phyloP scores from a whole-genome alignment of 1,284 basidiomycete genomes.

The Moesziomyces globuligerus region DNA sequence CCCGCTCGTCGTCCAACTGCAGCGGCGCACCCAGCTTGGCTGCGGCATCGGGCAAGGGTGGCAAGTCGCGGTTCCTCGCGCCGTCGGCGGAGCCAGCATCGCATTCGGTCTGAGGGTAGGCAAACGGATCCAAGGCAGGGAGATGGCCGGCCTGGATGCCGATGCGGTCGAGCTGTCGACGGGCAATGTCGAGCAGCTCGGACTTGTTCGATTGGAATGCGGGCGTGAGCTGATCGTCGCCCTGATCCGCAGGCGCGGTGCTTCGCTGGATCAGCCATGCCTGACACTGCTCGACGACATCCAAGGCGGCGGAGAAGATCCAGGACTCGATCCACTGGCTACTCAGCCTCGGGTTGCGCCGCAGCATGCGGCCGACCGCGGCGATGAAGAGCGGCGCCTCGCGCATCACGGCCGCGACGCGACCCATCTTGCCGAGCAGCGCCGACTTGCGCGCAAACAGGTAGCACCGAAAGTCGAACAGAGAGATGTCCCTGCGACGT shows the following conservation, averaged over 20 bases:
- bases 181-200: constrained; percentile 82
- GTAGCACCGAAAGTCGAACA: constrained; percentile 94
- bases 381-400: constrained; percentile 80
- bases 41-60: constrained; percentile 17
- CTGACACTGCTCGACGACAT: constrained; percentile 85
- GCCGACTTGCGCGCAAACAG: constrained; percentile 86
- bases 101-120: background rate
- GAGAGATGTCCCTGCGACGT: constrained; percentile 85
- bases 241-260: constrained; percentile 7
- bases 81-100: background rate
- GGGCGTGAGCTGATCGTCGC: constrained; percentile 46
- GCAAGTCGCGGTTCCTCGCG: constrained; percentile 33
- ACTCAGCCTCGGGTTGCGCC: constrained; percentile 73
- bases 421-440: constrained; percentile 78
- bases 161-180: constrained; percentile 80
- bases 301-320: constrained; percentile 90
- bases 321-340: constrained; percentile 85
- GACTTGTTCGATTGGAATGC: constrained; percentile 72
- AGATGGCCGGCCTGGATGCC: constrained; percentile 79
- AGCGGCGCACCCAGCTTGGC: constrained; percentile 6
- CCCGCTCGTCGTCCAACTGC: constrained; percentile 10
- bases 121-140: constrained; percentile 76
- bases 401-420: constrained; percentile 76
- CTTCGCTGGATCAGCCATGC: constrained; percentile 72
- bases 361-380: constrained; percentile 80